Evolutionary conservation across 1,284 basidiomycete species (phyloP).

Genomic region (Ganoderma resinaceum): DNA sequence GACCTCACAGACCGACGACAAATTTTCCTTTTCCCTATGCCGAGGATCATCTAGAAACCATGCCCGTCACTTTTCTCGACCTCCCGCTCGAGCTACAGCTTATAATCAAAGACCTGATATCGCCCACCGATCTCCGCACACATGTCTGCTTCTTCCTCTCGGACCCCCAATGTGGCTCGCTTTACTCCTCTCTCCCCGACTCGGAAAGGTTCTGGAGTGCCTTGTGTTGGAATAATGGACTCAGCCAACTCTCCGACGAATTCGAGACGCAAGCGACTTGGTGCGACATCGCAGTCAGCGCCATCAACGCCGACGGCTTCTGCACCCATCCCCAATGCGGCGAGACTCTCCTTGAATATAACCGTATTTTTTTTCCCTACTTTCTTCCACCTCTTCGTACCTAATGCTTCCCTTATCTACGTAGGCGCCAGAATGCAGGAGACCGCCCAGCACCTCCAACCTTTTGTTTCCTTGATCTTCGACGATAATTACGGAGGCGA

Average conservation of each 20-base stretch:
- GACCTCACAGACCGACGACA: background rate
- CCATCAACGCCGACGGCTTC: conserved; percentile 1
- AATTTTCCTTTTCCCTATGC: background rate
- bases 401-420: background rate
- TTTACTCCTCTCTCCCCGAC: conserved; percentile 4
- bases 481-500: background rate
- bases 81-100: conserved; percentile 28
- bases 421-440: conserved; percentile 9
- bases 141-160: conserved; percentile 31
- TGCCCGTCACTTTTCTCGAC: background rate
- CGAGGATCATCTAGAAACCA: background rate
- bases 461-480: background rate
- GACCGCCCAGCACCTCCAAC: background rate
- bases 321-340: conserved; percentile 13
- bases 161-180: background rate
- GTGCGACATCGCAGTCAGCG: conserved; percentile 10
- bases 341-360: conserved; percentile 12
- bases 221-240: conserved; percentile 2
- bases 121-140: conserved; percentile 28
- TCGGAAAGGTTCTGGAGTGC: conserved; percentile 8
- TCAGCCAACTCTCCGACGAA: background rate
- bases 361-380: conserved; percentile 6
- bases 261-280: background rate
- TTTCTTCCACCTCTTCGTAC: background rate
- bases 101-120: conserved; percentile 29